These are phyloP conservation scores for Vigna reflexopilosa DNA, from an alignment of 306 rosid species.

Conservation along the genomic window DNA sequence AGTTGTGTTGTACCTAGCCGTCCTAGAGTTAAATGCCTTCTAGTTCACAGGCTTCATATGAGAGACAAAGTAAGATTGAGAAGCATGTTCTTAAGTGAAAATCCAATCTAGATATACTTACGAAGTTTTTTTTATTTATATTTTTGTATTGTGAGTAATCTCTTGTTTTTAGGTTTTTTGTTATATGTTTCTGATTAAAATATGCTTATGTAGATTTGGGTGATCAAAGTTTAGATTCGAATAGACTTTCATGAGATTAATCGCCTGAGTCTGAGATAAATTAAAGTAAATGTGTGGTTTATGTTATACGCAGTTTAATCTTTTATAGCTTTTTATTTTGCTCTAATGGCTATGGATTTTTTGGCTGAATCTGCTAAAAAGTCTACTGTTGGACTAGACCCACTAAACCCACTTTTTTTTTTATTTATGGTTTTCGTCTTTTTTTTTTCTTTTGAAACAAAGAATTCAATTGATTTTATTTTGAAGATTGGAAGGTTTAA, in stretches of 20 bases:
- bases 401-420: slow-evolving; percentile 3
- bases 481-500: not conserved
- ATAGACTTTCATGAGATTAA: slow-evolving; percentile 36
- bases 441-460: not conserved
- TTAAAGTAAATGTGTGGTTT: slow-evolving; percentile 13
- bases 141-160: not conserved
- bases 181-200: not conserved
- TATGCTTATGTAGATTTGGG: not conserved
- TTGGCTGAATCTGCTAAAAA: slow-evolving; percentile 5
- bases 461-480: slow-evolving; percentile 27
- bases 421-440: slow-evolving; percentile 19
- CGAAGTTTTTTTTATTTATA: not conserved
- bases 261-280: slow-evolving; percentile 8
- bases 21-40: slow-evolving; percentile 29
- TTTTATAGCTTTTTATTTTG: slow-evolving; percentile 14
- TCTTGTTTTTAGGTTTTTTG: not conserved
- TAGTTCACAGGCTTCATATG: slow-evolving; percentile 18
- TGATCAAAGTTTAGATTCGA: not conserved
- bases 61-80: not conserved
- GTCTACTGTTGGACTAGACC: not conserved
- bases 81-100: not conserved
- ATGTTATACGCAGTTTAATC: slow-evolving; percentile 27
- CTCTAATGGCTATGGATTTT: slow-evolving; percentile 4
- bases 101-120: slow-evolving; percentile 7
- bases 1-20: slow-evolving; percentile 5